Evolutionary conservation across 2,329 filamentous ascomycete species (phyloP).

Genomic region (Orbilia brochopaga): DNA sequence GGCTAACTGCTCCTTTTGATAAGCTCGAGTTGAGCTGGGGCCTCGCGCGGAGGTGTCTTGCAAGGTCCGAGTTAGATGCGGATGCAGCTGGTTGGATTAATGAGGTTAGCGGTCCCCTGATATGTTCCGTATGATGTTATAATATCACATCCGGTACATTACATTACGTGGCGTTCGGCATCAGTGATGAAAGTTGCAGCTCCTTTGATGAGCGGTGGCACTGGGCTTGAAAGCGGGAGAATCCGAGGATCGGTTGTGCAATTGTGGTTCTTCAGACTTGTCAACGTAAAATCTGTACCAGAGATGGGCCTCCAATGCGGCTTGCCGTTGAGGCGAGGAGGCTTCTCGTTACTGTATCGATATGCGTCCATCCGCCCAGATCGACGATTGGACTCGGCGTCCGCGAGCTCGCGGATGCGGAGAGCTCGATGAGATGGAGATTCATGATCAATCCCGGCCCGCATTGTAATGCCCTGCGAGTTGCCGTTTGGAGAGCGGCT

Average conservation of each 20-base stretch:
- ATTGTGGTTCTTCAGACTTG: conserved; percentile 14
- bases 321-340: conserved; percentile 36
- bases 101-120: too few species aligned
- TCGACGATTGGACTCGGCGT: conserved; percentile 1
- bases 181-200: conserved; percentile 5
- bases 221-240: not conserved
- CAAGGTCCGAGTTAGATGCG: too few species aligned
- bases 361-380: not conserved
- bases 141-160: too few species aligned
- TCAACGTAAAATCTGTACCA: conserved; percentile 27
- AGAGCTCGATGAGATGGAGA: conserved; percentile 5
- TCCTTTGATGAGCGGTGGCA: conserved; percentile 33
- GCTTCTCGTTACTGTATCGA: conserved; percentile 15
- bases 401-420: conserved; percentile 25
- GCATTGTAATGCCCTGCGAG: not conserved
- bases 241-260: not conserved
- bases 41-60: too few species aligned
- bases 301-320: conserved; percentile 25
- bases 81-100: too few species aligned
- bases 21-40: not conserved
- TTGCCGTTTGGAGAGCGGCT: not conserved
- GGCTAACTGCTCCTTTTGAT: conserved; percentile 3
- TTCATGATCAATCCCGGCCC: too few species aligned
- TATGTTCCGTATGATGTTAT: too few species aligned
- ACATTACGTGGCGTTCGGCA: conserved; percentile 10